These are phyloP conservation scores for Aureococcus anophagefferens DNA, from an alignment of 108 stramenopile genomes.

Conservation along the genomic window DNA sequence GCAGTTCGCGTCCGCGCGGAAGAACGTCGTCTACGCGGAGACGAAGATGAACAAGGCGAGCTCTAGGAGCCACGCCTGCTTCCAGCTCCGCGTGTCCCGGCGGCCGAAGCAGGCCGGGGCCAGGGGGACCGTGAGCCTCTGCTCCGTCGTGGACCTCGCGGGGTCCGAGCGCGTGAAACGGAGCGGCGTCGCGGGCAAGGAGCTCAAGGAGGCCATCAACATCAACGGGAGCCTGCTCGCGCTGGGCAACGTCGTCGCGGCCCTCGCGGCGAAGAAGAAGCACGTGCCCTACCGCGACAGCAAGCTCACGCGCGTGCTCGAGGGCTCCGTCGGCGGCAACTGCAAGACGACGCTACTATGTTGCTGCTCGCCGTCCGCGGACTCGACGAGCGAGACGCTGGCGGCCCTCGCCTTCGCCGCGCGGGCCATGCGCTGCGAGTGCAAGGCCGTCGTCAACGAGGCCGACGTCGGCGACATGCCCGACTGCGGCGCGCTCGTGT, in stretches of 20 bases:
- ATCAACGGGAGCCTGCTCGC: constrained; percentile 25
- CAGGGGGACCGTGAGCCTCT: not conserved
- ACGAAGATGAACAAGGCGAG: constrained; percentile 26
- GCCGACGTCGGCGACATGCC: constrained; percentile 1
- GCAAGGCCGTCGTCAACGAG: constrained; percentile 11
- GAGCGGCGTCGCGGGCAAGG: constrained; percentile 13
- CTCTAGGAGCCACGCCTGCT: constrained; percentile 13
- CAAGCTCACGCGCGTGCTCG: constrained; percentile 9
- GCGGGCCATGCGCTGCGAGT: constrained; percentile 12
- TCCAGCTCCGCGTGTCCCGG: constrained; percentile 16
- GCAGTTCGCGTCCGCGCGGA: not conserved
- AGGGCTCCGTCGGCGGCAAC: constrained; percentile 15
- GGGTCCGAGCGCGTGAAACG: constrained; percentile 23
- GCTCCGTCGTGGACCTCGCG: constrained; percentile 22
- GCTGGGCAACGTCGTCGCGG: constrained; percentile 30
- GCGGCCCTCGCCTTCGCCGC: constrained; percentile 9
- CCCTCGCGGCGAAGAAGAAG: constrained; percentile 20
- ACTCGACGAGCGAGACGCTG: constrained; percentile 9
- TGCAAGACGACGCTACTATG: constrained; percentile 5
- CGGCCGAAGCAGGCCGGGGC: not conserved
- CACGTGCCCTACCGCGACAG: constrained; percentile 26
- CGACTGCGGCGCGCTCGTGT: not conserved
- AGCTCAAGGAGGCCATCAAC: constrained; percentile 21
- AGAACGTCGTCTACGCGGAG: constrained; percentile 11
- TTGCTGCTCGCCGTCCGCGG: constrained; percentile 6